These are phyloP conservation scores for Leptodermis oblonga DNA, from an alignment of 257 asterid species.

Conservation along the genomic window DNA sequence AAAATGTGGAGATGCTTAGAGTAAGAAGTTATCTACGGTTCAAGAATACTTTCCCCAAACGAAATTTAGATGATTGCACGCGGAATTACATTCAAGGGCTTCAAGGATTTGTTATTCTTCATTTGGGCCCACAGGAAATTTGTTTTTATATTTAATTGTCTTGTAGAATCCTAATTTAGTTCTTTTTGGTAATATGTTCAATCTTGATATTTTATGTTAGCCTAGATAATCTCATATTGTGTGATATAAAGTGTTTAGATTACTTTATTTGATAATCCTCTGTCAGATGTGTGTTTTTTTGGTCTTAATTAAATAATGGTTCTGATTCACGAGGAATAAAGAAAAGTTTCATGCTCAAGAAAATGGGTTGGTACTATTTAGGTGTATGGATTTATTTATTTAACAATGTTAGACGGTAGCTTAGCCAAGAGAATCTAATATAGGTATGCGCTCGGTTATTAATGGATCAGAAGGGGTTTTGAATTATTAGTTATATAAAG, in stretches of 20 bases:
- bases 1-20: background rate
- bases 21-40: background rate
- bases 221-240: background rate
- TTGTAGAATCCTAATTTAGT: background rate
- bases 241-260: background rate
- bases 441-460: background rate
- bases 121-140: constrained; percentile 41
- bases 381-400: constrained; percentile 6
- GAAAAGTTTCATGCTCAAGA: background rate
- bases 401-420: background rate
- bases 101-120: constrained; percentile 9
- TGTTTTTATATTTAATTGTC: constrained; percentile 22
- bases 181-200: background rate
- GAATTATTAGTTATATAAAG: background rate
- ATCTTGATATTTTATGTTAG: background rate
- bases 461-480: constrained; percentile 7
- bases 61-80: constrained; percentile 18
- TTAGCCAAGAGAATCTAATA: constrained; percentile 2
- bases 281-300: background rate
- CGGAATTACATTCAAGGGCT: constrained; percentile 28
- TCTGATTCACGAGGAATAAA: background rate
- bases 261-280: background rate
- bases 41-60: constrained; percentile 5
- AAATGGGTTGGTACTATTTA: background rate
- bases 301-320: constrained; percentile 1